Evolutionary conservation across 2,329 filamentous ascomycete genomes (phyloP).

Genomic region (Colletotrichum tabaci): DNA sequence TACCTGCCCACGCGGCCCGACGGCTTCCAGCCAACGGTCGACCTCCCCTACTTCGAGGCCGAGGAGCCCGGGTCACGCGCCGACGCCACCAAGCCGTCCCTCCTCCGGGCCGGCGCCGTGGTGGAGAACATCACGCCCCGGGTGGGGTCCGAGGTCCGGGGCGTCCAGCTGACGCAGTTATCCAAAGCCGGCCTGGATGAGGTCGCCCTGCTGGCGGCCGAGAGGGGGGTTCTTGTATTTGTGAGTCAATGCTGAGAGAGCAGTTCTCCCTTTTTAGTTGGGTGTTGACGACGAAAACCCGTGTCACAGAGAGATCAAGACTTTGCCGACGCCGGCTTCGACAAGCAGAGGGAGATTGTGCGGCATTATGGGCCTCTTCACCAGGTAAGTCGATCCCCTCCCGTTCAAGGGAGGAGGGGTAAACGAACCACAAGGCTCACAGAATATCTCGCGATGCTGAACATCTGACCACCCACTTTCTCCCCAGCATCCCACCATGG

Average conservation of each 20-base stretch:
- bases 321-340: slow-evolving; percentile 52
- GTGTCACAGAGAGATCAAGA: slow-evolving; percentile 49
- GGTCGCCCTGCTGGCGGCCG: slow-evolving; percentile 49
- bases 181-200: slow-evolving; percentile 48
- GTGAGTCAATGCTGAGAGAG: slow-evolving; percentile 31
- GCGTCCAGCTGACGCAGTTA: slow-evolving; percentile 49
- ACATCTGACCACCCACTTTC: neutral
- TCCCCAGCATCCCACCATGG: slow-evolving; percentile 50
- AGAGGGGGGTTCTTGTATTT: slow-evolving; percentile 52
- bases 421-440: no score
- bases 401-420: no score
- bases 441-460: no score
- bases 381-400: slow-evolving; percentile 14
- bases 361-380: slow-evolving; percentile 52
- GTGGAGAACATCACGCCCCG: slow-evolving; percentile 48
- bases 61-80: slow-evolving; percentile 52
- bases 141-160: slow-evolving; percentile 49
- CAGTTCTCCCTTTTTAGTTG: slow-evolving; percentile 43
- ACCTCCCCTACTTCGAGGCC: slow-evolving; percentile 48
- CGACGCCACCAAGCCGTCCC: slow-evolving; percentile 45
- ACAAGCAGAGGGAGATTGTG: slow-evolving; percentile 49
- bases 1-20: slow-evolving; percentile 53
- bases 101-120: slow-evolving; percentile 41
- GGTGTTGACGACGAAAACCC: neutral
- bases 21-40: slow-evolving; percentile 47